A percentile compares a stretch with the other conserved stretches of the same genome.
Evolutionary conservation across 2,329 filamentous ascomycete species (phyloP).

Genomic region (Zymoseptoria brevis): DNA sequence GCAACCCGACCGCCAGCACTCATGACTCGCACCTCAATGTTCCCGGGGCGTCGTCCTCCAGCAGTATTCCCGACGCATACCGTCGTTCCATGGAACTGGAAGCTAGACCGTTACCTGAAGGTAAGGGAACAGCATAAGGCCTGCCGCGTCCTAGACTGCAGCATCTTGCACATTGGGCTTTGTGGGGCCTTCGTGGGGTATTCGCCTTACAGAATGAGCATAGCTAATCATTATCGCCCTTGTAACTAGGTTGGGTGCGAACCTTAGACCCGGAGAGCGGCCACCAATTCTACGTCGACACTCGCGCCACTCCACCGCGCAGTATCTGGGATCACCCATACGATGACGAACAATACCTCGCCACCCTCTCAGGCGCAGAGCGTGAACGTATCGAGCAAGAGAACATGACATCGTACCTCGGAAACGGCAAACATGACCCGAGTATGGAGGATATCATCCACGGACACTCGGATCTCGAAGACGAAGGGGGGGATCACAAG

Average conservation of each 20-base stretch:
- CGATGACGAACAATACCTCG: conserved; percentile 50
- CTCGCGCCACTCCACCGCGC: conserved; percentile 45
- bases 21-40: conserved; percentile 17
- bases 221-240: too few species aligned
- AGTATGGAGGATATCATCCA: conserved; percentile 36
- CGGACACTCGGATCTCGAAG: conserved; percentile 38
- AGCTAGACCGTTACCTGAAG: conserved; percentile 44
- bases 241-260: conserved; percentile 43
- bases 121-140: too few species aligned
- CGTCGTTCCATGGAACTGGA: conserved; percentile 58
- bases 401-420: conserved; percentile 24
- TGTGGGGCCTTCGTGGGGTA: too few species aligned
- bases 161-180: too few species aligned
- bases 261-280: conserved; percentile 46
- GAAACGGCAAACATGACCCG: conserved; percentile 12
- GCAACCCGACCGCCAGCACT: conserved; percentile 3
- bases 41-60: conserved; percentile 17
- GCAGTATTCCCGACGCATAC: conserved; percentile 38
- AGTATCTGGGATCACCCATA: conserved; percentile 56
- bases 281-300: conserved; percentile 59
- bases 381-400: conserved; percentile 39
- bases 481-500: conserved; percentile 26
- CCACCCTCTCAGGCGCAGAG: conserved; percentile 41
- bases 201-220: too few species aligned
- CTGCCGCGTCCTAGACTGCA: too few species aligned